Evolutionary conservation across 495 filamentous ascomycete species (phyloP).

Genomic region (Diplogelasinospora grovesii): DNA sequence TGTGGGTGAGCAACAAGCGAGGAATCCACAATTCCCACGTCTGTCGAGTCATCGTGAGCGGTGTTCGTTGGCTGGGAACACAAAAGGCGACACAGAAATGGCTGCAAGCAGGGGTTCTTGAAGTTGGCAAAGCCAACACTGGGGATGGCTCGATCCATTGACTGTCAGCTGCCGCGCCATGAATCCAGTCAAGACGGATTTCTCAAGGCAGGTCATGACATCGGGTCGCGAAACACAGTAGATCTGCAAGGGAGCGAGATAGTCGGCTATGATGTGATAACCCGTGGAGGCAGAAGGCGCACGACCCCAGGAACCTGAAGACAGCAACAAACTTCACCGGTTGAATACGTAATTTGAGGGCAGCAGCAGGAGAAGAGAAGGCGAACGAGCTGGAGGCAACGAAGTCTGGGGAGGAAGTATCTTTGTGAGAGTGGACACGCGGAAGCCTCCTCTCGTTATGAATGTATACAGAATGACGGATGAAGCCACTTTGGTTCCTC

Average conservation of each 20-base stretch:
- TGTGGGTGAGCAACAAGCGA: not conserved
- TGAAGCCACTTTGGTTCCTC: not conserved
- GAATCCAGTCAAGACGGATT: not conserved
- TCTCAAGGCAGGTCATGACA: slow-evolving; percentile 7
- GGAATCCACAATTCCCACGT: not conserved
- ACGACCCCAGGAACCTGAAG: not conserved
- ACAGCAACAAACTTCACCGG: not conserved
- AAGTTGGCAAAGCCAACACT: slow-evolving; percentile 7
- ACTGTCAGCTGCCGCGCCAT: slow-evolving; percentile 13
- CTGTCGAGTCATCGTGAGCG: not conserved
- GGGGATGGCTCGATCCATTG: slow-evolving; percentile 2
- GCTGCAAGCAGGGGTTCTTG: slow-evolving; percentile 11
- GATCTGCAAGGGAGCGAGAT: not conserved
- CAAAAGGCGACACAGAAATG: not conserved
- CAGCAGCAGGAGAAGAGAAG: not conserved
- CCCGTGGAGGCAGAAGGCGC: not conserved
- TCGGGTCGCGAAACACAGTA: slow-evolving; percentile 15
- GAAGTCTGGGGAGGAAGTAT: slow-evolving; percentile 5
- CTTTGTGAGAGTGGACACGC: slow-evolving; percentile 20
- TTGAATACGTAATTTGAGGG: slow-evolving; percentile 1
- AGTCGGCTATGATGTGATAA: not conserved
- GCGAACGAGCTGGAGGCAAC: not conserved
- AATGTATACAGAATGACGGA: slow-evolving; percentile 10
- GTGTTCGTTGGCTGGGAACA: not conserved
- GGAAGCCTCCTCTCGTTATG: slow-evolving; percentile 19